Percentiles rank a stretch among this genome's conserved stretches.
Conservation (phyloP, 305 asterid species). For the Fraxinus latifolia region DNA sequence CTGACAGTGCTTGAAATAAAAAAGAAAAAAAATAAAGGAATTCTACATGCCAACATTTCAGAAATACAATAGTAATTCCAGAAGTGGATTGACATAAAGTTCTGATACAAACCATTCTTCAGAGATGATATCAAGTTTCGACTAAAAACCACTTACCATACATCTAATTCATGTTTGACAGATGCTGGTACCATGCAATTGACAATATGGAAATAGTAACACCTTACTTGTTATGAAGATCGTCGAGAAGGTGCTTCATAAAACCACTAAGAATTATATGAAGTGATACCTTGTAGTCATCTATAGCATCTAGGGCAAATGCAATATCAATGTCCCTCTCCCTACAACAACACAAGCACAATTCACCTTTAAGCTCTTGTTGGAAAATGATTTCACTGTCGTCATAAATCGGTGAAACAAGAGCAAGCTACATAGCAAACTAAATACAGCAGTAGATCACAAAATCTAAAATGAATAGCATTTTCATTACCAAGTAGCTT, state of each 20-base stretch:
- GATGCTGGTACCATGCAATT: not conserved
- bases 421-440: constrained; percentile 6
- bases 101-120: not conserved
- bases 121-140: not conserved
- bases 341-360: constrained; percentile 47
- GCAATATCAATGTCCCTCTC: constrained; percentile 88
- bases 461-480: constrained; percentile 19
- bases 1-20: not conserved
- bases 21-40: not conserved
- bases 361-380: constrained; percentile 20
- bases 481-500: constrained; percentile 82
- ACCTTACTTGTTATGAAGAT: constrained; percentile 18
- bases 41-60: not conserved
- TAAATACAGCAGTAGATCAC: not conserved
- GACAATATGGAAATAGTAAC: constrained; percentile 8
- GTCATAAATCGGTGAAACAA: not conserved
- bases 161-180: constrained; percentile 1
- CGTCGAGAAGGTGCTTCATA: constrained; percentile 13
- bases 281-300: constrained; percentile 84
- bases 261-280: constrained; percentile 9
- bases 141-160: not conserved
- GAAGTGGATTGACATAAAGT: not conserved
- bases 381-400: constrained; percentile 9
- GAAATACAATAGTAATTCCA: not conserved
- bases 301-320: constrained; percentile 93